Percentiles rank a stretch among this genome's conserved stretches.
phyloP scores from a whole-genome alignment of 2,329 filamentous ascomycete species.

The Colletotrichum cuscutae region DNA sequence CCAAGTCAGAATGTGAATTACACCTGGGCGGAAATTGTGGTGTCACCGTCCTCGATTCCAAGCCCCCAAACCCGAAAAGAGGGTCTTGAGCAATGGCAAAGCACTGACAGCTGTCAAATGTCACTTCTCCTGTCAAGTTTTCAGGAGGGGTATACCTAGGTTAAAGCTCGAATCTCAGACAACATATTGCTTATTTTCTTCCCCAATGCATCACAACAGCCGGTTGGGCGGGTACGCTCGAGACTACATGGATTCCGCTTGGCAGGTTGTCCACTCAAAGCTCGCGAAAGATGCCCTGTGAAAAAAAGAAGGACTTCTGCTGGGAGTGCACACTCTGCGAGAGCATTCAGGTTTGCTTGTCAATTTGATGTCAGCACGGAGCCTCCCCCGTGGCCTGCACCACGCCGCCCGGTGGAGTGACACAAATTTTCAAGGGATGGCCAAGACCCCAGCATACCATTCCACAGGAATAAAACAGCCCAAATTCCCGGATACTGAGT shows the following conservation, averaged over 20 bases:
- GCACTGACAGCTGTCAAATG: neutral
- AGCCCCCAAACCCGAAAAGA: neutral
- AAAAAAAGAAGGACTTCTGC: neutral
- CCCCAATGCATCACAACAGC: neutral
- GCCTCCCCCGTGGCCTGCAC: neutral
- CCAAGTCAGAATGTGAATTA: neutral
- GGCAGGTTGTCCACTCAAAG: neutral
- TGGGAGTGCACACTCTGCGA: neutral
- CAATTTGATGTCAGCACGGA: neutral
- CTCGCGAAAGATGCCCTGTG: neutral
- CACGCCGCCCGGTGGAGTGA: neutral
- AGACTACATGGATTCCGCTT: neutral
- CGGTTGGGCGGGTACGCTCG: neutral
- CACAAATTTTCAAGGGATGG: neutral
- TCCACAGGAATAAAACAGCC: neutral
- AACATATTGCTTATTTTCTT: slow-evolving; percentile 15
- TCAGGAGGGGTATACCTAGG: no score
- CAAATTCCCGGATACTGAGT: neutral
- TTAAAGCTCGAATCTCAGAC: neutral
- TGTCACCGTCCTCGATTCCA: neutral
- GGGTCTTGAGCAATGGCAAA: neutral
- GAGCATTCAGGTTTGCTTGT: neutral
- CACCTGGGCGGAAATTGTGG: neutral
- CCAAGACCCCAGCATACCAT: neutral
- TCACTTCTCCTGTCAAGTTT: neutral